Percentiles rank a stretch among this genome's conserved stretches.
Conservation (phyloP, 1,139 yeast genomes). For the Pichia terricola region DNA sequence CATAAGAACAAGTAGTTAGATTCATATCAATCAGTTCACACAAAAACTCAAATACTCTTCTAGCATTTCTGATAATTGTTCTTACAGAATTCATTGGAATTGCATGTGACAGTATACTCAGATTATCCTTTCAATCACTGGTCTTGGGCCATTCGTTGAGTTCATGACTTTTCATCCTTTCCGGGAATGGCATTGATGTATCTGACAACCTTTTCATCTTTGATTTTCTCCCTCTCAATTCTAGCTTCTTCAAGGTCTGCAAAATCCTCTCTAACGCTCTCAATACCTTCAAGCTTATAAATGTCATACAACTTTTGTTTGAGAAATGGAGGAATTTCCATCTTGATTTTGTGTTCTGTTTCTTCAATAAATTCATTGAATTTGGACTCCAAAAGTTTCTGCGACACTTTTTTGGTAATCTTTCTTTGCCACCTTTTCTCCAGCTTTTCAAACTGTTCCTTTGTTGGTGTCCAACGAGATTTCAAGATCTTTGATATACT, state of each 20-base stretch:
- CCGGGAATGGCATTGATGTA: neutral
- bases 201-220: slow-evolving; percentile 5
- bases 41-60: too few species aligned
- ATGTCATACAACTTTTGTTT: slow-evolving; percentile 18
- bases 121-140: too few species aligned
- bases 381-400: slow-evolving; percentile 16
- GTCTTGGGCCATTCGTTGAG: too few species aligned
- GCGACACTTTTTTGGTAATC: slow-evolving; percentile 14
- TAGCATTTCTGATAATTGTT: too few species aligned
- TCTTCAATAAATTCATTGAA: slow-evolving; percentile 18
- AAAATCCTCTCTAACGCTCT: slow-evolving; percentile 16
- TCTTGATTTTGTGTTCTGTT: slow-evolving; percentile 21
- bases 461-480: slow-evolving; percentile 66
- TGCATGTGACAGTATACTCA: too few species aligned
- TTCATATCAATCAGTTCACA: too few species aligned
- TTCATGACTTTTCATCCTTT: too few species aligned
- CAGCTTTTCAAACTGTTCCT: slow-evolving; percentile 32
- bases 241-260: slow-evolving; percentile 18
- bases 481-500: slow-evolving; percentile 71
- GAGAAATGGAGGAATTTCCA: slow-evolving; percentile 23
- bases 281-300: slow-evolving; percentile 17
- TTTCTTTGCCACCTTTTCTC: slow-evolving; percentile 19
- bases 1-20: too few species aligned
- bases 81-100: too few species aligned
- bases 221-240: slow-evolving; percentile 12